A percentile compares a stretch with the other conserved stretches of the same genome.
Conservation (phyloP, 345 rosid genomes). For the Ceriops zippeliana region DNA sequence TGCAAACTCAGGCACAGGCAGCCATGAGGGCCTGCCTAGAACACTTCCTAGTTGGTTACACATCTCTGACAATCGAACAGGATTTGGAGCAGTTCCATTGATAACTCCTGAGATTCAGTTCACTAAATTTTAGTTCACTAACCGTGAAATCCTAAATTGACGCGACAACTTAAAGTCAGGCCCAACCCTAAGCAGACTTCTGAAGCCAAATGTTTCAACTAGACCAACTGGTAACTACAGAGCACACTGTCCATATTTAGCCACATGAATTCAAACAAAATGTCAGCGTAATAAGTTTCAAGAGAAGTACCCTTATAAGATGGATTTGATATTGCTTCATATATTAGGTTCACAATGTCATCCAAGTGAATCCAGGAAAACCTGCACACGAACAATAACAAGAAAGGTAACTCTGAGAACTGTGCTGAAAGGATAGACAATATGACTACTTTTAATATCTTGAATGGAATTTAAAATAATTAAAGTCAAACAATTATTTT, state of each 20-base stretch:
- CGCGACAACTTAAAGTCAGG: background rate
- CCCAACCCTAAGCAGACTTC: too few species aligned
- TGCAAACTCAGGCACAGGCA: slow-evolving; percentile 93
- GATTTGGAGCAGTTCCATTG: slow-evolving; percentile 94
- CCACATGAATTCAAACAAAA: background rate
- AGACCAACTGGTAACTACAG: too few species aligned
- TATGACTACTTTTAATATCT: background rate
- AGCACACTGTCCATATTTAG: too few species aligned
- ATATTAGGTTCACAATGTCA: slow-evolving; percentile 78
- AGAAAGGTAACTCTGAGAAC: background rate
- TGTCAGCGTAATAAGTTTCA: background rate
- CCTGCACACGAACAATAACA: slow-evolving; percentile 40
- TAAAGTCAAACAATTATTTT: too few species aligned
- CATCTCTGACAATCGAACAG: slow-evolving; percentile 80
- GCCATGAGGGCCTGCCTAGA: slow-evolving; percentile 91
- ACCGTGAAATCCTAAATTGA: background rate
- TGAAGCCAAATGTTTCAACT: too few species aligned
- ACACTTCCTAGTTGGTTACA: slow-evolving; percentile 73
- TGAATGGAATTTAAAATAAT: too few species aligned
- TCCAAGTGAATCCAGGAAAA: slow-evolving; percentile 98
- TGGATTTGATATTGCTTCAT: slow-evolving; percentile 72
- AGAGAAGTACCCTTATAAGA: slow-evolving; percentile 60
- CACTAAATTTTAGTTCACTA: background rate
- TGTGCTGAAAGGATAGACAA: background rate
- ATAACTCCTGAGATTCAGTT: slow-evolving; percentile 61